These are phyloP conservation scores for Hypomontagnella monticulosa DNA, from an alignment of 495 filamentous ascomycete species.

Conservation along the genomic window DNA sequence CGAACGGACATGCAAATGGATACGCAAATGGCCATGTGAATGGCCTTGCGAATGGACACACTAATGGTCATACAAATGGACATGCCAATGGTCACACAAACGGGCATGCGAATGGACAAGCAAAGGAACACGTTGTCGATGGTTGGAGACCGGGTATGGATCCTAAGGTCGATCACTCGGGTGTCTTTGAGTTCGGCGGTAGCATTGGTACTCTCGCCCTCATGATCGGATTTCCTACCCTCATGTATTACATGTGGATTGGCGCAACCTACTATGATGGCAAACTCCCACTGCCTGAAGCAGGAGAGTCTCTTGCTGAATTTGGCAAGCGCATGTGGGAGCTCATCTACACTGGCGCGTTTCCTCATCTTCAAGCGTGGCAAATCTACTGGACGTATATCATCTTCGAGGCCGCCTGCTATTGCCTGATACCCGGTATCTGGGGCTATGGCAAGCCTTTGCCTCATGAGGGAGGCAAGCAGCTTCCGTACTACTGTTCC, in stretches of 20 bases:
- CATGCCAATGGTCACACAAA: constrained; percentile 46
- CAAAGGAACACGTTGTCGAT: constrained; percentile 63
- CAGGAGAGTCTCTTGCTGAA: constrained; percentile 70
- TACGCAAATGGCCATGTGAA: constrained; percentile 24
- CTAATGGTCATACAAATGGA: constrained; percentile 31
- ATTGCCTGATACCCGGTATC: constrained; percentile 85
- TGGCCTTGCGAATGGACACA: constrained; percentile 19
- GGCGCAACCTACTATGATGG: constrained; percentile 91
- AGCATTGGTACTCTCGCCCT: constrained; percentile 76
- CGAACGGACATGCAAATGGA: constrained; percentile 26
- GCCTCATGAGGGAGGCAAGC: constrained; percentile 79
- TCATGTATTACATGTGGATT: constrained; percentile 99
- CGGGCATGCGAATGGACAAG: constrained; percentile 52
- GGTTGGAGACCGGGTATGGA: constrained; percentile 75
- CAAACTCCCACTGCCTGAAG: constrained; percentile 73
- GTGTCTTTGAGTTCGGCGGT: constrained; percentile 90
- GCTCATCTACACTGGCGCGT: constrained; percentile 82
- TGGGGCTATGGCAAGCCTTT: constrained; percentile 86
- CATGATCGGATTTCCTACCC: constrained; percentile 90
- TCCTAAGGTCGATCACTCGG: constrained; percentile 81
- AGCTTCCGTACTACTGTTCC: constrained; percentile 93
- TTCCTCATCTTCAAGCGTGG: constrained; percentile 83
- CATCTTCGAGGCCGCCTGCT: constrained; percentile 81
- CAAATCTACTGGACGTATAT: constrained; percentile 92
- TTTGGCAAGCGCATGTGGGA: constrained; percentile 73